phyloP scores from a whole-genome alignment of 352 stramenopile species.

The Globisporangium irregulare region DNA sequence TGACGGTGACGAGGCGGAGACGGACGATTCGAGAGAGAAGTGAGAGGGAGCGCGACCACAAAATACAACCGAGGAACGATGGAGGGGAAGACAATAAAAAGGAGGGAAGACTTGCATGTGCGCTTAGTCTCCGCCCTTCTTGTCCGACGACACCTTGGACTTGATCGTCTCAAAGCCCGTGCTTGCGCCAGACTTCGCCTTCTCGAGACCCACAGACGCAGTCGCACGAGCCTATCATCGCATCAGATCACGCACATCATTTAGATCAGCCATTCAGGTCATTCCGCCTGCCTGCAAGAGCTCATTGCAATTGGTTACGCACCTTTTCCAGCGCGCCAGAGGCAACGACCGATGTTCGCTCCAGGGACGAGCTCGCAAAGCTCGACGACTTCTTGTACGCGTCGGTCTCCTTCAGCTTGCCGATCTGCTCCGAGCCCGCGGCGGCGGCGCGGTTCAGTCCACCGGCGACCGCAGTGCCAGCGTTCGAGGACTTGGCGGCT shows the following conservation, averaged over 20 bases:
- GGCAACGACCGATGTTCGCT: slow-evolving; percentile 63
- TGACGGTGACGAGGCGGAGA: neutral
- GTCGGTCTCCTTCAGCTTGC: slow-evolving; percentile 80
- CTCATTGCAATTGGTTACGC: neutral
- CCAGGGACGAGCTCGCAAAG: slow-evolving; percentile 51
- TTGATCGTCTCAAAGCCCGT: slow-evolving; percentile 75
- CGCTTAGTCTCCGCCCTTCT: slow-evolving; percentile 49
- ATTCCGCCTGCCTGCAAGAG: neutral
- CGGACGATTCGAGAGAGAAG: neutral
- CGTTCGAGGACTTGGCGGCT: slow-evolving; percentile 76
- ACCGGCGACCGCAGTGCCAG: slow-evolving; percentile 59
- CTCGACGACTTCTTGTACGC: slow-evolving; percentile 82
- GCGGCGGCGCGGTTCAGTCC: slow-evolving; percentile 60
- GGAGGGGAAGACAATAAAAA: slow-evolving; percentile 3
- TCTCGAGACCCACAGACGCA: slow-evolving; percentile 66
- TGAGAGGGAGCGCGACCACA: neutral
- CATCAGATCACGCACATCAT: neutral
- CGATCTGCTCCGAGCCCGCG: slow-evolving; percentile 69
- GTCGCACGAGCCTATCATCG: slow-evolving; percentile 46
- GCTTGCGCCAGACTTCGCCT: slow-evolving; percentile 71
- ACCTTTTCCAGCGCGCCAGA: slow-evolving; percentile 74
- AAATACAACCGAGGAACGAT: slow-evolving; percentile 7
- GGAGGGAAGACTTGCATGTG: neutral
- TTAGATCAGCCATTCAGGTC: neutral
- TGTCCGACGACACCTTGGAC: slow-evolving; percentile 59